A percentile compares a stretch with the other conserved stretches of the same genome.
phyloP scores from a whole-genome alignment of 768 basidiomycete genomes.

The Gymnopilus dilepis region DNA sequence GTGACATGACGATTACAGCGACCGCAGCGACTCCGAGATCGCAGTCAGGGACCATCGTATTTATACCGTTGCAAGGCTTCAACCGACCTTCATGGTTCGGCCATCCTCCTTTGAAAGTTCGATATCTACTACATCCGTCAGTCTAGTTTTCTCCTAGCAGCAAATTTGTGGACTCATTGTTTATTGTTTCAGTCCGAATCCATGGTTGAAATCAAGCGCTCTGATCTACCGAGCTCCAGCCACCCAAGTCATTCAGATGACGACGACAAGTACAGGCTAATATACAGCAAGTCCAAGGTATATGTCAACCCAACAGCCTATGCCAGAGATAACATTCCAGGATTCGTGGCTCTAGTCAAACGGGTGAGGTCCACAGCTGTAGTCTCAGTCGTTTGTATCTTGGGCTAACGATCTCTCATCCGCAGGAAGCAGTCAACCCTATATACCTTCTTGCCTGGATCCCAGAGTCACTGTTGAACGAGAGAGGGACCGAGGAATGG shows the following conservation, averaged over 20 bases:
- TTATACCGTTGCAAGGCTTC: conserved; percentile 2
- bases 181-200: conserved; percentile 48
- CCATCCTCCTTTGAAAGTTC: conserved; percentile 30
- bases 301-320: conserved; percentile 95
- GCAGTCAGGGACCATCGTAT: conserved; percentile 10
- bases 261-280: conserved; percentile 72
- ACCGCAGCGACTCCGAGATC: conserved; percentile 15
- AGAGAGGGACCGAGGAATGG: conserved; percentile 84
- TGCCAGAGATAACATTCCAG: conserved; percentile 90
- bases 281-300: conserved; percentile 94
- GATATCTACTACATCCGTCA: conserved; percentile 37
- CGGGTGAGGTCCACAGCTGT: conserved; percentile 49
- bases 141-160: conserved; percentile 8
- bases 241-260: conserved; percentile 31
- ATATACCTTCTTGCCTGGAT: conserved; percentile 92
- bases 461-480: conserved; percentile 82
- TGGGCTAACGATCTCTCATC: neutral
- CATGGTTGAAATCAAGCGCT: conserved; percentile 79
- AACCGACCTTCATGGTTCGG: conserved; percentile 25
- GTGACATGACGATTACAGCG: conserved; percentile 25
- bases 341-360: conserved; percentile 92
- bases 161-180: conserved; percentile 1
- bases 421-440: conserved; percentile 75
- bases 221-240: conserved; percentile 33
- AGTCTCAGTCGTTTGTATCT: neutral